phyloP scores from a whole-genome alignment of 2,329 filamentous ascomycete species.

The Lachnum nothofagi region DNA sequence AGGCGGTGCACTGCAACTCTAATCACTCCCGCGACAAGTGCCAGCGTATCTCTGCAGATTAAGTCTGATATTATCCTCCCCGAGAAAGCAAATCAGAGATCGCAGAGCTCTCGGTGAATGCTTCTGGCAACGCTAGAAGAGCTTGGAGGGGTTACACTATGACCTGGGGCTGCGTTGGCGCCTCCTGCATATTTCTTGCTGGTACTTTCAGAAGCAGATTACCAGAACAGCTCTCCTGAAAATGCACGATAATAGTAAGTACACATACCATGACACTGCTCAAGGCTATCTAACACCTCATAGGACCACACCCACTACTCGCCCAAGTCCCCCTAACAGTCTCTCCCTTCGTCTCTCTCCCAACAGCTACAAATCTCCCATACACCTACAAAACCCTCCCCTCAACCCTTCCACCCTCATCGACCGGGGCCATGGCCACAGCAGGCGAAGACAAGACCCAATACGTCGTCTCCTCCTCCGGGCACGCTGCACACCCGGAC shows the following conservation, averaged over 20 bases:
- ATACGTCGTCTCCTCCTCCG: constrained; percentile 74
- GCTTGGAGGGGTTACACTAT: too few relatives aligned
- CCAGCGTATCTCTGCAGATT: too few relatives aligned
- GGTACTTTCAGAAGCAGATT: too few relatives aligned
- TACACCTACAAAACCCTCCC: constrained; percentile 93
- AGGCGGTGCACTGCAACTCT: neutral
- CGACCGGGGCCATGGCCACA: constrained; percentile 47
- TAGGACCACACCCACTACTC: constrained; percentile 78
- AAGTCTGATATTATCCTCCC: too few relatives aligned
- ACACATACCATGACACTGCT: neutral
- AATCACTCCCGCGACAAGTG: too few relatives aligned
- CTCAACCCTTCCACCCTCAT: constrained; percentile 73
- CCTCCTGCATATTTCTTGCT: too few relatives aligned
- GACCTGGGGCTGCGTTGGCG: too few relatives aligned
- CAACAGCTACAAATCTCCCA: constrained; percentile 81
- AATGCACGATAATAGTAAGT: constrained; percentile 32
- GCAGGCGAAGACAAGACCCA: constrained; percentile 47
- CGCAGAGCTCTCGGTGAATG: too few relatives aligned
- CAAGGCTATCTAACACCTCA: neutral
- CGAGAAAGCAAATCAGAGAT: too few relatives aligned
- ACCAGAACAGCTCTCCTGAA: too few relatives aligned
- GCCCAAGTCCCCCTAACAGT: constrained; percentile 90
- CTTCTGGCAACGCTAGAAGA: too few relatives aligned
- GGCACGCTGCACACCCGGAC: constrained; percentile 78
- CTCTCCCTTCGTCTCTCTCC: constrained; percentile 88